phyloP scores from a whole-genome alignment of 352 stramenopile genomes.

The Globisporangium rhizosaccharum region DNA sequence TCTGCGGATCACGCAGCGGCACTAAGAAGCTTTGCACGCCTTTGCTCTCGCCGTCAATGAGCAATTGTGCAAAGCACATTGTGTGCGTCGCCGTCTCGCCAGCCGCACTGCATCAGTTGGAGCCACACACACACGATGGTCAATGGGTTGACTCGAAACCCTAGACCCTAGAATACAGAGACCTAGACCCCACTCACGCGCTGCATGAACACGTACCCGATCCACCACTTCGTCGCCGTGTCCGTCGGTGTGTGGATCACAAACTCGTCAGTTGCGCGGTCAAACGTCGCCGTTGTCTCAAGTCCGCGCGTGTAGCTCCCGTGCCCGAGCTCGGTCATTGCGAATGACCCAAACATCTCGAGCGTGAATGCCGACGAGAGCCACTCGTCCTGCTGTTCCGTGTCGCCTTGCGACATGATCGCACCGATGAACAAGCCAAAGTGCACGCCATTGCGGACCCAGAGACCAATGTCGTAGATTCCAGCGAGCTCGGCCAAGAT shows the following conservation, averaged over 20 bases:
- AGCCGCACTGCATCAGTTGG: constrained; percentile 37
- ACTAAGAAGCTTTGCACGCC: constrained; percentile 97
- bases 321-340: constrained; percentile 91
- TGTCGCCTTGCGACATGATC: constrained; percentile 64
- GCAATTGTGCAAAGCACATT: constrained; percentile 92
- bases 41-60: constrained; percentile 67
- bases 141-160: neutral
- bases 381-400: constrained; percentile 83
- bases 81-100: constrained; percentile 93
- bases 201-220: constrained; percentile 33
- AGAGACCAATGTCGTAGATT: constrained; percentile 58
- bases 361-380: constrained; percentile 65
- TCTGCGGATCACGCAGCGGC: constrained; percentile 87
- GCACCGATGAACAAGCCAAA: constrained; percentile 80
- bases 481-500: constrained; percentile 56
- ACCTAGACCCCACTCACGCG: too few relatives aligned
- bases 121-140: neutral
- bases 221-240: constrained; percentile 96
- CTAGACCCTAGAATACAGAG: neutral
- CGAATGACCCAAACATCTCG: constrained; percentile 82
- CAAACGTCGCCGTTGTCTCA: constrained; percentile 95
- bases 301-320: constrained; percentile 83
- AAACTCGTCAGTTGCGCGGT: constrained; percentile 86
- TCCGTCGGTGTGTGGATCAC: constrained; percentile 94
- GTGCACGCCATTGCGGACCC: constrained; percentile 76